Evolutionary conservation across 163 green algal species (phyloP).

Genomic region (Chlamydomonas reinhardtii): DNA sequence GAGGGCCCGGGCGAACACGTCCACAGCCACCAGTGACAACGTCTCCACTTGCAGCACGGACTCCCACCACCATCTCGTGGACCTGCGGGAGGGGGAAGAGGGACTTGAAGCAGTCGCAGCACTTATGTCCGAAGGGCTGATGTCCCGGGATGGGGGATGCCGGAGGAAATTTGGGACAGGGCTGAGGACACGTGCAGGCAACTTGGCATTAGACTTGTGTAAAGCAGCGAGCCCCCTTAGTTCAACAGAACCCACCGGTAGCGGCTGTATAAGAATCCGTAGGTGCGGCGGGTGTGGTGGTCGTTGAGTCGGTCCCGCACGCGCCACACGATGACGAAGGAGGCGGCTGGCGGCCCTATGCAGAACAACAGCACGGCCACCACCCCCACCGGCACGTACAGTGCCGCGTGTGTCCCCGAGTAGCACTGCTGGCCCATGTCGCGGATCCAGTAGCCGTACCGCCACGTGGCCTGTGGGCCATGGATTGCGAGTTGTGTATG

Average conservation of each 20-base stretch:
- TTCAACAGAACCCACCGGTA: constrained; percentile 14
- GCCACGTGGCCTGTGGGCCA: background rate
- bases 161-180: no score
- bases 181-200: no score
- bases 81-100: constrained; percentile 1
- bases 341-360: constrained; percentile 1
- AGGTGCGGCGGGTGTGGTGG: background rate
- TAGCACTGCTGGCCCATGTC: constrained; percentile 37
- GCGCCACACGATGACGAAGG: constrained; percentile 9
- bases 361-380: constrained; percentile 18
- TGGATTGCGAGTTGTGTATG: no score
- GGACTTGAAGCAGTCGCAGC: no score
- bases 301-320: background rate
- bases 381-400: constrained; percentile 25
- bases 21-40: constrained; percentile 15
- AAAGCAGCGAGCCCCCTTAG: no score
- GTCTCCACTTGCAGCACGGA: constrained; percentile 27
- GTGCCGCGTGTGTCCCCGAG: background rate
- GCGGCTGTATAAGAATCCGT: constrained; percentile 38
- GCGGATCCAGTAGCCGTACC: constrained; percentile 32
- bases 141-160: no score
- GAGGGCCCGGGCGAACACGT: constrained; percentile 17
- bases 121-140: no score
- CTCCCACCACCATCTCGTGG: constrained; percentile 21
- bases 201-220: no score